Percentiles rank a stretch among this genome's conserved stretches.
These are phyloP conservation scores for Selaginella tamariscina DNA, from an alignment of 75 land plant genomes.

Conservation along the genomic window DNA sequence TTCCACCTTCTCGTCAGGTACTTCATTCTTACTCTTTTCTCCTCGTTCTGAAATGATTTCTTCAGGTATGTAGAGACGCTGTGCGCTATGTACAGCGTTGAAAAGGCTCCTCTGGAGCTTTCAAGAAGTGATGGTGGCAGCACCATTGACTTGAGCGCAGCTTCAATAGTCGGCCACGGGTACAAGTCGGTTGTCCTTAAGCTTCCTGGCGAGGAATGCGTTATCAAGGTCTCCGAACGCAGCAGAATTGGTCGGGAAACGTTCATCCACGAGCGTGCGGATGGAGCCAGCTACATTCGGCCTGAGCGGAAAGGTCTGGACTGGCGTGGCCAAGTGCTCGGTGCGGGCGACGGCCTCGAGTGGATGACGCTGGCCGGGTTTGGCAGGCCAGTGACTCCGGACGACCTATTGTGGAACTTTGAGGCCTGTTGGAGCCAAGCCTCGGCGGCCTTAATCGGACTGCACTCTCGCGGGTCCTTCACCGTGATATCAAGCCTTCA, in stretches of 20 bases:
- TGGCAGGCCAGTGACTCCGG: neutral
- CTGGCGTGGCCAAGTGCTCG: neutral
- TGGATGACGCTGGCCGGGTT: neutral
- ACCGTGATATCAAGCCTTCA: constrained; percentile 1
- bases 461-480: constrained; percentile 2
- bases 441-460: neutral
- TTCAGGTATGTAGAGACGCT: neutral
- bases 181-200: neutral
- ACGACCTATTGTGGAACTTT: neutral
- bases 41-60: neutral
- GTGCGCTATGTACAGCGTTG: neutral
- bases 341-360: constrained; percentile 2
- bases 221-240: neutral
- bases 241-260: neutral
- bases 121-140: neutral
- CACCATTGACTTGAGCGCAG: neutral
- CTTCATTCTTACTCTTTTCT: neutral
- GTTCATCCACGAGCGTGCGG: neutral
- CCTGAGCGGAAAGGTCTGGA: neutral
- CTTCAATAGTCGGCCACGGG: neutral
- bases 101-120: neutral
- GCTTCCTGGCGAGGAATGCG: neutral
- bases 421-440: neutral
- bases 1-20: neutral
- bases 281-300: neutral